Base-by-base conservation (phyloP, 2,329 filamentous ascomycete genomes). In the Teratosphaeria epicoccoides region DNA sequence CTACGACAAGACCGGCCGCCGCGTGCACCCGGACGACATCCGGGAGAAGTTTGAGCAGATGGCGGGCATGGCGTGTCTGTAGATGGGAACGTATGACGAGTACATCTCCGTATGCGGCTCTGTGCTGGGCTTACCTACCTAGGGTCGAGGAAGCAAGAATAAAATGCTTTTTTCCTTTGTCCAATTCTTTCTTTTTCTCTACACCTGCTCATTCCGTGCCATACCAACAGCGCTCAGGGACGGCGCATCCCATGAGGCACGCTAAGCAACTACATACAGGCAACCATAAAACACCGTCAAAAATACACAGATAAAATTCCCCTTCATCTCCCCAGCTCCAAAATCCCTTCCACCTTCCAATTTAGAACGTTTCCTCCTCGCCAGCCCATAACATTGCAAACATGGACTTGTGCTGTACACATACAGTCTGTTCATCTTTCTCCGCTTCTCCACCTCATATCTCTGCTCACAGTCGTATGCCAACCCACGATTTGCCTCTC, bases 1-100 rank as follows among this genome's bases (percentile, higher is more conserved):
- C 65, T 71, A 66, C 50, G 73, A 76, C 50, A 70, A 70, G 62
- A 79, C 74, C 1, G 75, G 75, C 2, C 66, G 73, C 40, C 63
- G 66, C 3, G 57, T 78, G 24, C 66, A 70, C 55, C 66, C 72
- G 1, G 67, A 72, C 3, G 67, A 72, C 22, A 67, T 76, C 28
- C 63, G 67, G 57, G 66, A 69, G 54, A 75, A 72, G 61, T 66
- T 76, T 46, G 60, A 63, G 51, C 53, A 53, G 37, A 56, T 67
- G 53, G 44, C 25, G 22, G 25, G 25, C 5, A 46, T 46, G 44
- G 44, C 11, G n/a, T 6, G 44, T 46, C 9, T 24, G 17, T 24
- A n/a, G 14, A 4, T n/a, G 14, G 20, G 14, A 23, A 23, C 5
- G n/a, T n/a, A n/a, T n/a, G n/a, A n/a, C n/a, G n/a, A n/a, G n/a